phyloP scores from a whole-genome alignment of 176 grass and related monocot genomes.

The Oryza australiensis region DNA sequence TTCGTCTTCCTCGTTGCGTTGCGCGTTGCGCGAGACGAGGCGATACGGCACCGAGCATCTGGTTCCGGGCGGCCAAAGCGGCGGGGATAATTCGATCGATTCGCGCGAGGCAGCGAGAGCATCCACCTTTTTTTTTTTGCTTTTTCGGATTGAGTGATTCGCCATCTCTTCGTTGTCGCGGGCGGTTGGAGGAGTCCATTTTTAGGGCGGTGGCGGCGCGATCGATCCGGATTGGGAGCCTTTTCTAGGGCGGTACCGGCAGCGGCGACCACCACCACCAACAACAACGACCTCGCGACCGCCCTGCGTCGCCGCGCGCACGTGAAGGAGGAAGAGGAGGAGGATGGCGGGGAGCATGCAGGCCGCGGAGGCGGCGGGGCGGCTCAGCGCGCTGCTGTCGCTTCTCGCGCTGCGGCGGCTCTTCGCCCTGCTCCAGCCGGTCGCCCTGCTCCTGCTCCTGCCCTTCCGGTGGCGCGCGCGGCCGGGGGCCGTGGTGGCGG shows the following conservation, averaged over 20 bases:
- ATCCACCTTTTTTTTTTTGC: neutral
- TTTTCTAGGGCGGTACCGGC: neutral
- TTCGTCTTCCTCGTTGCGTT: neutral
- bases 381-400: conserved; percentile 65
- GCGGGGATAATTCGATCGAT: neutral
- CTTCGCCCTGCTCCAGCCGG: conserved; percentile 52
- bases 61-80: neutral
- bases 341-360: conserved; percentile 71
- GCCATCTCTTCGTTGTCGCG: neutral
- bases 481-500: neutral
- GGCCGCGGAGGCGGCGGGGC: conserved; percentile 66
- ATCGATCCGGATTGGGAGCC: neutral
- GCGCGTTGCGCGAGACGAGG: neutral
- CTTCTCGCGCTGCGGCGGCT: conserved; percentile 57
- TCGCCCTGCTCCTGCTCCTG: conserved; percentile 55
- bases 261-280: neutral
- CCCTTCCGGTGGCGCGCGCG: conserved; percentile 49
- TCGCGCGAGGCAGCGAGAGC: neutral
- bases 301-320: neutral
- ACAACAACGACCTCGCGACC: neutral
- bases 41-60: conserved; percentile 5
- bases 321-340: neutral
- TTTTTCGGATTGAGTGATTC: neutral
- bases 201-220: conserved; percentile 35
- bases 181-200: conserved; percentile 31